Evolutionary conservation across 2,329 filamentous ascomycete genomes (phyloP), one percentile per base, ranked within the genome.

Genomic region (Aspergillus jensenii): DNA sequence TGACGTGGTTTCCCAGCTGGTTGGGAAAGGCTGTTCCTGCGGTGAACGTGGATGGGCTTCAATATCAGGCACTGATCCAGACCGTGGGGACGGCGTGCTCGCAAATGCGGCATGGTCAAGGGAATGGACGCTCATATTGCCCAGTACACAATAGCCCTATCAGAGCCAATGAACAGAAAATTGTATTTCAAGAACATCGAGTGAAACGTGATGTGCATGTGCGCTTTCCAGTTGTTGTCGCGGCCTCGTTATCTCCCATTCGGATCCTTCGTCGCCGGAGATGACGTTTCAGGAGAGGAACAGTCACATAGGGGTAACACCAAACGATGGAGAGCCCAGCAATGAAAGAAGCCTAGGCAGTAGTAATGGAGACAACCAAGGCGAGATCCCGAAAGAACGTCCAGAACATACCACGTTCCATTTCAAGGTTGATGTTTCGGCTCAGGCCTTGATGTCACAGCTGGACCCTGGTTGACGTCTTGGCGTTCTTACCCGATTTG

Each of bases 21-120:
- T 54, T 15, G 67, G 65, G 11, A 67, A 66, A 15, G 59, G 49
- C 14, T 64, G 56, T 27, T 59, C 57, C 23, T 45, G 58, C 2
- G 65, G 59, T 31, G 68, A 67, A 4, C 62, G 61, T 19, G 64
- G 62, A 45, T 75, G 72, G 4, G 74, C 73, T 60, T 77, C 75
- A 14, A 77, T 65, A 62, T 77, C 75, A 3, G 67, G 44, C 6
- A 60, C 55, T n/a, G 67, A 63, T 19, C 65, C 50, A 27, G 64
- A 62, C 23, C 33, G 31, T 11, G 62, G 62, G 5, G 66, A 53
- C 19, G 62, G 62, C 9, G 62, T 31, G 6, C 60, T 53, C 33
- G 55, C 58, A 3, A 56, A 62, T 27, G 65, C 62, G 23, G 68
- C 71, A 61, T 75, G 71, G 54, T 76, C 73, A 37, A 66, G 60